These are phyloP conservation scores for Grammothele lineata DNA, from an alignment of 768 basidiomycete species.

Conservation along the genomic window DNA sequence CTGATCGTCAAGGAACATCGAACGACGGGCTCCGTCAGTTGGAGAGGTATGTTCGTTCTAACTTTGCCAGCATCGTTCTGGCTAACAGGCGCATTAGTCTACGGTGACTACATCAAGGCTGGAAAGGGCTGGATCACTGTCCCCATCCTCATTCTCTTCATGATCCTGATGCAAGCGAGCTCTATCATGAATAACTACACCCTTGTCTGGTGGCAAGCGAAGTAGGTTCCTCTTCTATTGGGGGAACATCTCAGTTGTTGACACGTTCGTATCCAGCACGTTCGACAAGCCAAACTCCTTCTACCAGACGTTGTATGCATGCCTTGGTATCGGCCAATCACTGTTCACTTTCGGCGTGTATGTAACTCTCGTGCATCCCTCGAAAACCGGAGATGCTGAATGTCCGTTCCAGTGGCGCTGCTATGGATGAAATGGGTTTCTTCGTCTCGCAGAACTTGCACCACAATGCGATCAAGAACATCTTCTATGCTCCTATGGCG, in stretches of 20 bases:
- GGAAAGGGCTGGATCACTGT: conserved; percentile 46
- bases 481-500: conserved; percentile 70
- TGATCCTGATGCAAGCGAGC: conserved; percentile 56
- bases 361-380: conserved; percentile 14
- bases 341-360: conserved; percentile 56
- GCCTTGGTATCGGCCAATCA: conserved; percentile 54
- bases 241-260: not conserved
- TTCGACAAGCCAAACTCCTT: conserved; percentile 49
- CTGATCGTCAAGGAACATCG: conserved; percentile 64
- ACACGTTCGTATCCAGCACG: conserved; percentile 29
- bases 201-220: conserved; percentile 68
- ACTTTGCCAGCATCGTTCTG: too few relatives aligned
- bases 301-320: conserved; percentile 63
- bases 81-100: conserved; percentile 37
- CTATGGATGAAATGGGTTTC: conserved; percentile 53
- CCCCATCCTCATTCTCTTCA: conserved; percentile 46
- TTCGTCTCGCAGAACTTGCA: conserved; percentile 63
- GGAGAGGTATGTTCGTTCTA: conserved; percentile 38
- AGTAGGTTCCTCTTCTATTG: conserved; percentile 33
- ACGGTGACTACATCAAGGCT: conserved; percentile 53
- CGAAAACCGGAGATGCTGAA: not conserved
- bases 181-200: conserved; percentile 63
- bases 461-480: conserved; percentile 45
- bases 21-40: conserved; percentile 58
- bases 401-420: conserved; percentile 37